Base-by-base conservation (phyloP, 306 rosid species). In the Rosa multiflora region DNA sequence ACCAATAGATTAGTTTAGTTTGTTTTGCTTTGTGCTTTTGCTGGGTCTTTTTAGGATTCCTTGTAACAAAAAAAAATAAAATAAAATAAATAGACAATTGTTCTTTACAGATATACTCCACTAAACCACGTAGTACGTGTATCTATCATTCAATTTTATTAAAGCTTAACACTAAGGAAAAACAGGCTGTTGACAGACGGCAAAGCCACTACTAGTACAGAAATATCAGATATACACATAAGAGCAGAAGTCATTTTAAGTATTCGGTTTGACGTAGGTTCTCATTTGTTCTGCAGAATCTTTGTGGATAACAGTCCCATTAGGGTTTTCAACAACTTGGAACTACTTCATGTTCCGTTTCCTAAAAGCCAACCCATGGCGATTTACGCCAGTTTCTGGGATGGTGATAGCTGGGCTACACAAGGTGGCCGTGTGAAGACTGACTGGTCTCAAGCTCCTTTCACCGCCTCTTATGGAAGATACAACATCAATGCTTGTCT, bases 321-420 rank as follows among this genome's bases (percentile, higher is more conserved):
- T 26, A 85, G 88, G 37, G 86, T 81, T 62, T 85, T 80, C 79
- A 78, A 76, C 44, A 85, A 88, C 79, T 67, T 82, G 88, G 84
- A 83, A 76, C 62, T 80, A 61, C 15, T 75, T 2, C 85, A 88
- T 4, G 61, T 88, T 13, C 77, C 87, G 21, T 85, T 75, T 68
- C 87, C 87, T 0, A 76, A 76, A 10, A 78, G 66, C 78, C 85
- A 88, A 75, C 77, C 91, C 49, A 85, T 88, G 88, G 81, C 80
- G 67, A 44, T 88, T 35, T 88, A 85, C 80, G 66, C 82, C 1
- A 88, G 82, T 44, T 48, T 85, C 21, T 85, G 91, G 91, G 83
- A 85, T 11, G 88, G 83, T 1, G 88, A 88, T 11, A 83, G 79
- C 67, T 88, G 91, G 91, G 91, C 88, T 7, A 83, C 91, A 2